phyloP scores from a whole-genome alignment of 2,329 filamentous ascomycete species.

The Aspergillus jensenii region DNA sequence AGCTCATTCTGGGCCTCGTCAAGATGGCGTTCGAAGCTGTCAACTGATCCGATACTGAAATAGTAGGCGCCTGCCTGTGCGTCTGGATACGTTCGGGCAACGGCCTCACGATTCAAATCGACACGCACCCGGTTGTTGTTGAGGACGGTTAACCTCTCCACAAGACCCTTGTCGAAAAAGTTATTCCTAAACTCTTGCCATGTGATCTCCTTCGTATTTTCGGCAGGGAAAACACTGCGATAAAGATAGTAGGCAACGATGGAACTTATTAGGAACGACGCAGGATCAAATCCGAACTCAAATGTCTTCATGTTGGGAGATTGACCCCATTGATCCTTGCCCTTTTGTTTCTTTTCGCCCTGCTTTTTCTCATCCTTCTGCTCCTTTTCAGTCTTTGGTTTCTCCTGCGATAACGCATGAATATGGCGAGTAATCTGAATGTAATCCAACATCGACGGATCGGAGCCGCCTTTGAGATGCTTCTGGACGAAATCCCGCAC shows the following conservation, averaged over 20 bases:
- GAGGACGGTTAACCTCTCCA: conserved; percentile 85
- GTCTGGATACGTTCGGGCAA: conserved; percentile 71
- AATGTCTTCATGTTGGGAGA: conserved; percentile 36
- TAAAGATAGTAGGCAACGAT: conserved; percentile 65
- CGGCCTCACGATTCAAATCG: conserved; percentile 73
- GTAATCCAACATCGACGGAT: conserved; percentile 55
- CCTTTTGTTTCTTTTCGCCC: conserved; percentile 20
- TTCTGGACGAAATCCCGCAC: conserved; percentile 63
- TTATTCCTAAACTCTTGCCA: conserved; percentile 95
- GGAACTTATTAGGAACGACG: conserved; percentile 56
- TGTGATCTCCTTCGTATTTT: conserved; percentile 77
- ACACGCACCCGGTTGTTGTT: conserved; percentile 77
- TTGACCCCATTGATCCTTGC: conserved; percentile 12
- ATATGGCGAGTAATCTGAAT: conserved; percentile 61
- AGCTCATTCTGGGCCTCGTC: conserved; percentile 87
- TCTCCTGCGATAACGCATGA: conserved; percentile 30
- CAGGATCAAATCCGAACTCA: conserved; percentile 55
- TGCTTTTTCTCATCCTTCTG: conserved; percentile 18
- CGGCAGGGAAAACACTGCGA: conserved; percentile 64
- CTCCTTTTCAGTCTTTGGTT: conserved; percentile 24
- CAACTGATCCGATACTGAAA: conserved; percentile 93
- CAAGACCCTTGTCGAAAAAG: conserved; percentile 92
- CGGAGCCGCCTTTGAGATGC: conserved; percentile 47
- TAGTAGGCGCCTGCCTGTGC: conserved; percentile 75
- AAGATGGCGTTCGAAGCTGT: conserved; percentile 85